Evolutionary conservation across 2,329 filamentous ascomycete species (phyloP), one percentile per base, ranked within the genome.

Genomic region (Fusarium tanahbumbuense): DNA sequence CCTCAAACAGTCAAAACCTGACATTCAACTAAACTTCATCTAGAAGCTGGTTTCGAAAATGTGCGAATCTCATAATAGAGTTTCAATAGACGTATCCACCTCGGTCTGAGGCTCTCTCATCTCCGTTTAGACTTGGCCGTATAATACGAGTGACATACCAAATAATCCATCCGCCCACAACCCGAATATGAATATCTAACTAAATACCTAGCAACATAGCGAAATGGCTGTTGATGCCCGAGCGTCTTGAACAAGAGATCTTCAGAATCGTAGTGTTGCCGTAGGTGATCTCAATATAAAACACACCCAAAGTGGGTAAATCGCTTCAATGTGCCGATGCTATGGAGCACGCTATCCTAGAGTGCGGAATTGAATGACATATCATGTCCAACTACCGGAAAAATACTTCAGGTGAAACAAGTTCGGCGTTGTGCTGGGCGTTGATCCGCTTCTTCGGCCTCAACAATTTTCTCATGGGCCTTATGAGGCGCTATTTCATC

Each of bases 381-480:
- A 6, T 23, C 42, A 28, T n/a, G 28, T n/a, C 11, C 45, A 34
- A 54, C 46, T 71, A 77, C 76, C 75, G 77, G 6, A 71, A 68
- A 55, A 78, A 76, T 3, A 66, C 68, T 47, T 77, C 76, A 47
- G 76, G 72, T 16, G 75, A 48, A 8, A 78, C 40, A 22, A 78
- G 68, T 45, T 75, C 67, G 25, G 71, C 66, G 22, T 73, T 69
- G 5, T 56, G 10, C 34, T 37, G 18, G 11, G 56, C 25, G 68
- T 37, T 7, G 47, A 45, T 20, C 58, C 67, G n/a, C 55, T 73
- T 12, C 47, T 63, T 34, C 61, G 47, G 40, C 79, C 55, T 56
- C 65, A 12, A 72, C 68, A n/a, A 77, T 70, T 34, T 67, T 59
- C 16, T 71, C 59, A 2, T 76, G 64, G 67, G 52, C 34, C 34